Base-by-base conservation (phyloP, 352 stramenopile genomes). In the Pythium periplocum region DNA sequence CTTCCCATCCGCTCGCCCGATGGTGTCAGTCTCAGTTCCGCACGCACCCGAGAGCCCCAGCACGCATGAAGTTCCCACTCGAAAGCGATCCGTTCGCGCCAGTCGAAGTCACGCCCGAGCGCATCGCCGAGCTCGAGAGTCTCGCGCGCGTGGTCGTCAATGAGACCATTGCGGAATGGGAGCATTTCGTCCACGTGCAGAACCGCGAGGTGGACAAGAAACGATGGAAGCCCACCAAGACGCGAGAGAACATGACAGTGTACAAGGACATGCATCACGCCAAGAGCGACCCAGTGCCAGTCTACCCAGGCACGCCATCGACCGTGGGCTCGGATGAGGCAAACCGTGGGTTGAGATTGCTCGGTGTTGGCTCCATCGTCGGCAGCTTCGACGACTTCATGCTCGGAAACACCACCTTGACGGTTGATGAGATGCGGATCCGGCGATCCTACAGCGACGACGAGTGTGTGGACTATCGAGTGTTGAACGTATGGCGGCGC, bases 161-260 rank as follows among this genome's bases (percentile, higher is more conserved):
- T 6, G 34, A 60, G 0, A 60, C 58, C 35, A 62, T 70, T 12
- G 50, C 71, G 26, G 62, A 65, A 30, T 73, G 71, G 58, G 26
- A 61, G 17, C 34, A 55, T 17, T 71, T 58, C 46, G 51, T 53
- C 37, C 31, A 61, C 17, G 1, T 53, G 57, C 61, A 64, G 59
- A 48, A 66, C 55, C 53, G 55, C 38, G 36, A 64, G 45, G 58
- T 83, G 64, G 59, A 69, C 57, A 69, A 56, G n/a, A 32, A 37
- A 12, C 60, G 64, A 8, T 86, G 73, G 72, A 86, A 86, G 60
- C 49, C 61, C n/a, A 58, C 83, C 60, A 81, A 80, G 53, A 65
- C 58, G 4, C 61, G 69, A 46, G 72, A 81, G 32, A 68, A 73
- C 33, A 64, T 86, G 11, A 66, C 68, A n/a, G 68, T 83, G 11